Conservation (phyloP, 1,139 yeast species). For the Lodderomyces pseudojiufengensis region DNA sequence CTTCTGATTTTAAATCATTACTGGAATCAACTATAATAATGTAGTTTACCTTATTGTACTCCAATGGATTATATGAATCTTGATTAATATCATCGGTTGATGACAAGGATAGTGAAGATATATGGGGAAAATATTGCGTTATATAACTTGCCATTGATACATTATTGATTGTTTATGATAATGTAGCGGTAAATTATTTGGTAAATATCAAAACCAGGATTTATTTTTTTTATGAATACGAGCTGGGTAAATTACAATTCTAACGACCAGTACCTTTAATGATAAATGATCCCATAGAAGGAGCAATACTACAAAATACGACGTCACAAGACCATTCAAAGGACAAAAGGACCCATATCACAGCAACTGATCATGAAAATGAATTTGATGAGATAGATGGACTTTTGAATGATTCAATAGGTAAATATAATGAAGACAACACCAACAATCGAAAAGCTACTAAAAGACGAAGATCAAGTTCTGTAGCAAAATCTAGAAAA, state of each 20-base stretch:
- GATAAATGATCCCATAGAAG: background rate
- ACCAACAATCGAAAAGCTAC: too few relatives aligned
- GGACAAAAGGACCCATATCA: too few relatives aligned
- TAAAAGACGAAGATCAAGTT: too few relatives aligned
- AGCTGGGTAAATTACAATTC: background rate
- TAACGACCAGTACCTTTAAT: background rate
- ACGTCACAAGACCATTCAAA: too few relatives aligned
- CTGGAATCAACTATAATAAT: background rate
- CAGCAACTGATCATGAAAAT: too few relatives aligned
- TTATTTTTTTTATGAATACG: background rate
- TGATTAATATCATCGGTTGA: background rate
- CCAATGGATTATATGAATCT: background rate
- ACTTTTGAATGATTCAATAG: too few relatives aligned
- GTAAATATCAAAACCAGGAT: too few relatives aligned
- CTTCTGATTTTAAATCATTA: background rate
- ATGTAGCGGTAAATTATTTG: too few relatives aligned
- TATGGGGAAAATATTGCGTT: background rate
- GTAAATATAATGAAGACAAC: too few relatives aligned
- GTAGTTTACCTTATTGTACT: background rate
- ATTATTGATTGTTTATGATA: too few relatives aligned
- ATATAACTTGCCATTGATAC: conserved; percentile 2
- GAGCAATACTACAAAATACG: background rate
- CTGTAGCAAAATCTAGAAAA: too few relatives aligned
- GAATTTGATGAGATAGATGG: too few relatives aligned
- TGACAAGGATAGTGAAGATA: background rate